Conservation (phyloP, 331 rosid genomes). For the Stylosanthes scabra region DNA sequence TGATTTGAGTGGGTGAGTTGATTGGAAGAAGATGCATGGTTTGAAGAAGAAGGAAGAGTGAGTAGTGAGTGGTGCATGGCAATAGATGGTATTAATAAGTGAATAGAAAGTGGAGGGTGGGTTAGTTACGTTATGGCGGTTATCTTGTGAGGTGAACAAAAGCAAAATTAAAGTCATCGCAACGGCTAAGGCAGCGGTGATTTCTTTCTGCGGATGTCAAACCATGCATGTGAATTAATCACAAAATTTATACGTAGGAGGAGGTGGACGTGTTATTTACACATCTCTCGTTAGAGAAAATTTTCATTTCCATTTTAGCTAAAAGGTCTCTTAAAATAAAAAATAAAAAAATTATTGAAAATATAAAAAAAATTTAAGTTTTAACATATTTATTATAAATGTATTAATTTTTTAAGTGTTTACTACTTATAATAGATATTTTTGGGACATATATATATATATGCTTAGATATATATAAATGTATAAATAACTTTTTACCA, state of each 20-base stretch:
- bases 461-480: too few relatives aligned
- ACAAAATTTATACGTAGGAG: neutral
- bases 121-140: conserved; percentile 34
- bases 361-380: too few relatives aligned
- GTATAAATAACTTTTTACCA: too few relatives aligned
- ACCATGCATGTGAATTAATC: conserved; percentile 46
- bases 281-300: too few relatives aligned
- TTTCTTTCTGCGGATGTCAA: conserved; percentile 17
- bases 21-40: neutral
- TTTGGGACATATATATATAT: too few relatives aligned
- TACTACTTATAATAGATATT: too few relatives aligned
- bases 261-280: too few relatives aligned
- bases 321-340: too few relatives aligned
- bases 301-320: too few relatives aligned
- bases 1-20: neutral
- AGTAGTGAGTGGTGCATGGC: neutral
- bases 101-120: conserved; percentile 18
- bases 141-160: conserved; percentile 58
- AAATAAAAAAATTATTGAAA: too few relatives aligned
- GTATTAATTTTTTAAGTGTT: too few relatives aligned
- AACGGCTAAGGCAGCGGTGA: conserved; percentile 20
- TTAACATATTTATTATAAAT: too few relatives aligned
- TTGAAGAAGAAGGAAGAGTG: neutral
- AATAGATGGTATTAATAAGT: conserved; percentile 11
- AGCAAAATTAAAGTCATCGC: conserved; percentile 19